Percentiles rank a stretch among this genome's conserved stretches.
phyloP scores from a whole-genome alignment of 169 alveolate species.

The Plasmodium yoelii region DNA sequence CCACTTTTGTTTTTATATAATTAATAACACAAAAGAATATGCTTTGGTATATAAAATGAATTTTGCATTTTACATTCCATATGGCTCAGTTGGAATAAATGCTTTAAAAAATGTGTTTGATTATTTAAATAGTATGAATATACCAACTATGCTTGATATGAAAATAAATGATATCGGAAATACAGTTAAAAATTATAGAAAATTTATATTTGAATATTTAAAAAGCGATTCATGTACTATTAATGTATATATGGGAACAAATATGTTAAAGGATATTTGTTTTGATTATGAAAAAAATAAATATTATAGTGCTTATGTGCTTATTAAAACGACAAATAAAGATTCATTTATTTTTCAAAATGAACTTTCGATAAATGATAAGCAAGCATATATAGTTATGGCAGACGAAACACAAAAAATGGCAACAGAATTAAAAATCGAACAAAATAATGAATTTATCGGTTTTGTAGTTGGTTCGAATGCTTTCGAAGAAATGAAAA shows the following conservation, averaged over 20 bases:
- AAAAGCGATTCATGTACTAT: slow-evolving; percentile 85
- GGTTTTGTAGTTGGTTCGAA: slow-evolving; percentile 82
- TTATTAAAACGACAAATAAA: slow-evolving; percentile 81
- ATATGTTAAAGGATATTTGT: slow-evolving; percentile 78
- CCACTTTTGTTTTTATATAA: slow-evolving; percentile 81
- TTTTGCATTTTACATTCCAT: slow-evolving; percentile 85
- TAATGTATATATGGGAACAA: slow-evolving; percentile 84
- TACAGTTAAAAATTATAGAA: slow-evolving; percentile 84
- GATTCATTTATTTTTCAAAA: slow-evolving; percentile 81
- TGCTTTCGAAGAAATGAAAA: slow-evolving; percentile 80
- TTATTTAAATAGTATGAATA: slow-evolving; percentile 64
- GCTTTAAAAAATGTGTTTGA: slow-evolving; percentile 83
- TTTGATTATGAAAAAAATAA: slow-evolving; percentile 62
- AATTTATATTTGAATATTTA: slow-evolving; percentile 81
- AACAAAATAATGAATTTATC: slow-evolving; percentile 57
- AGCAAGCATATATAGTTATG: slow-evolving; percentile 79
- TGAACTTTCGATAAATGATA: slow-evolving; percentile 42
- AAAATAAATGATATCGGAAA: slow-evolving; percentile 86
- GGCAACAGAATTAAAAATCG: slow-evolving; percentile 30
- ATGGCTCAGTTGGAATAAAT: slow-evolving; percentile 83
- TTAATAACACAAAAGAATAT: slow-evolving; percentile 79
- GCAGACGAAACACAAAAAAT: slow-evolving; percentile 78
- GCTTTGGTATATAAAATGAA: slow-evolving; percentile 83
- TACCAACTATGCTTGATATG: slow-evolving; percentile 83
- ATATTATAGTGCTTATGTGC: slow-evolving; percentile 78